Base-by-base conservation (phyloP, 192 early-diverging fungal genomes). In the Backusella tuberculispora region DNA sequence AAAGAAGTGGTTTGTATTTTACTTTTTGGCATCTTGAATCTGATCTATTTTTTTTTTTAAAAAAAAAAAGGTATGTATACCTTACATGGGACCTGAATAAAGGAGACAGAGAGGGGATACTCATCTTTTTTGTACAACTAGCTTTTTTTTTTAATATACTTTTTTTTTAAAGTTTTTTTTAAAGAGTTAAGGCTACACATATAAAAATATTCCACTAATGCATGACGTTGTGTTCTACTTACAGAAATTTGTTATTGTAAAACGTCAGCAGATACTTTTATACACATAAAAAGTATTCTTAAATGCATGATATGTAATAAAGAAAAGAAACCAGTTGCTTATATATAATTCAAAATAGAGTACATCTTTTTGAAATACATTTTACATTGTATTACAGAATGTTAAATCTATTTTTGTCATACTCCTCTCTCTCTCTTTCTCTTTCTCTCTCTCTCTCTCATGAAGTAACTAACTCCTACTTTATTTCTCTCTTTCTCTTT, bases 131-230 rank as follows among this genome's bases (percentile, higher is more conserved):
- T 26, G 24, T 67, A 44, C 42, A 67, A 41, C 38, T n/a, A 42
- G 29, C 29, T 19, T 67, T 43, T 67, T 41, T 21, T 38, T 38
- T 67, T n/a, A n/a, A n/a, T n/a, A n/a, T n/a, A n/a, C n/a, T n/a
- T 38, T 43, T 37, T 67, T 29, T 66, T 67, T 43, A 67, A 67
- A 42, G 21, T 38, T 43, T 37, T 67, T 29, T 66, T 67, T 43
- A 67, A 67, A 42, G 21, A 44, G 38, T 21, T 43, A 24, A 17
- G 4, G 21, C 53, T 60, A 26, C 21, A 26, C 48, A 34, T 12
- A 3, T 21, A 19, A 26, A 10, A 21, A 26, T 60, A 19, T 26
- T 60, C 53, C 53, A 60, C 53, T 24, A 60, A 60, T 60, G 53
- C 53, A 60, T 60, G 53, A 8, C 21, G 53, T 24, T 60, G 21